Conservation (phyloP, 2,329 filamentous ascomycete species). For the Escovopsis weberi region DNA sequence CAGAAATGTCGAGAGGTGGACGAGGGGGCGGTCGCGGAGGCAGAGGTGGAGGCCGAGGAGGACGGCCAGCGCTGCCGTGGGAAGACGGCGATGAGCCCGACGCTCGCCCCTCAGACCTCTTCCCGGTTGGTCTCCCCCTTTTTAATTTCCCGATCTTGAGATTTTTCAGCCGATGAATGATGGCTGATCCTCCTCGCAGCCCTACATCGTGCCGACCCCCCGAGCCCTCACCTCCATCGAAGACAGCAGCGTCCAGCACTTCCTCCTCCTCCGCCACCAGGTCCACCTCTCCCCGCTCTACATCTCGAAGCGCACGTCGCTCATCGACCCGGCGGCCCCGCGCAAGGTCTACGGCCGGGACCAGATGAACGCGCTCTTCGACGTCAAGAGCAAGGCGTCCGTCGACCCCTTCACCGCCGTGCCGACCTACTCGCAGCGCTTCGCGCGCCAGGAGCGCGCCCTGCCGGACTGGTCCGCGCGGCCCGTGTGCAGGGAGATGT, state of each 20-base stretch:
- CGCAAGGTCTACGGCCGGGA: conserved; percentile 38
- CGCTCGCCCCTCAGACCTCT: conserved; percentile 42
- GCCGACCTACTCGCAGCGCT: conserved; percentile 43
- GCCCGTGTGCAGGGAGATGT: conserved; percentile 37
- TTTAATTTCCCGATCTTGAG: too few species aligned
- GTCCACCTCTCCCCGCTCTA: conserved; percentile 41
- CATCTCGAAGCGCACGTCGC: conserved; percentile 35
- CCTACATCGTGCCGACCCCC: conserved; percentile 33
- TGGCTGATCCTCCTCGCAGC: conserved; percentile 17
- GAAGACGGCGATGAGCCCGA: conserved; percentile 39
- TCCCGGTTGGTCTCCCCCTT: conserved; percentile 29
- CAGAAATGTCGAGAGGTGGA: conserved; percentile 35
- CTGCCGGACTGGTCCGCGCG: conserved; percentile 38
- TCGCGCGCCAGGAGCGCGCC: conserved; percentile 34
- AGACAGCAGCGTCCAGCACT: conserved; percentile 31
- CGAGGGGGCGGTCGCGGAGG: conserved; percentile 37
- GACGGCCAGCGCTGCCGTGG: conserved; percentile 36
- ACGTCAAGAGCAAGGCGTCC: conserved; percentile 38
- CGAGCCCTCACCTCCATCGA: conserved; percentile 30
- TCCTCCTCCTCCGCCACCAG: conserved; percentile 42
- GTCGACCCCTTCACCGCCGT: conserved; percentile 44
- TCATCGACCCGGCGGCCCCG: conserved; percentile 24
- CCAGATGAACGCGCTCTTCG: conserved; percentile 44
- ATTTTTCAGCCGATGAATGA: too few species aligned
- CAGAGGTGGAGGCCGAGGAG: conserved; percentile 31